Conservation (phyloP, 2,329 filamentous ascomycete genomes). For the Emmonsiellopsis sp. region DNA sequence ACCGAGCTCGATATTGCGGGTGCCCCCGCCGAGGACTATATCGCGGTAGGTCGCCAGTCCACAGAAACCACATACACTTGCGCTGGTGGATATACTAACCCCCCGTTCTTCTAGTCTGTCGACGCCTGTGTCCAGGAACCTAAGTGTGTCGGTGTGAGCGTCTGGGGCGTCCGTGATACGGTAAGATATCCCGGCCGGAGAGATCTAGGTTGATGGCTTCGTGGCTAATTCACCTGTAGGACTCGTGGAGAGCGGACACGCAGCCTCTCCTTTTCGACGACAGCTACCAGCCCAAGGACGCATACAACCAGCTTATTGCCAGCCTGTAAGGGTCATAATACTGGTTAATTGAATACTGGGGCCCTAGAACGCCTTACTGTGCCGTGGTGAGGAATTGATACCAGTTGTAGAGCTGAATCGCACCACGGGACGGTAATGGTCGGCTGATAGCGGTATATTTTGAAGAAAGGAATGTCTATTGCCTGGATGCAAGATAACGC, state of each 20-base stretch:
- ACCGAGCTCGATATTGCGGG: slow-evolving; percentile 60
- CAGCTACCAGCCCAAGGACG: slow-evolving; percentile 30
- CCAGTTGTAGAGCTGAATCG: too few relatives aligned
- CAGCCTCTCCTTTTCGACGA: slow-evolving; percentile 35
- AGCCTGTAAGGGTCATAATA: not conserved
- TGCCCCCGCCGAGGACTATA: slow-evolving; percentile 48
- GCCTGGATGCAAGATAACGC: too few relatives aligned
- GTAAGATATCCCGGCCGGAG: slow-evolving; percentile 6
- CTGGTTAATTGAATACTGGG: too few relatives aligned
- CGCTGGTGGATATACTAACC: not conserved
- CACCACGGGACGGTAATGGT: too few relatives aligned
- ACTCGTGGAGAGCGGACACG: slow-evolving; percentile 31
- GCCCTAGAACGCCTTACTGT: too few relatives aligned
- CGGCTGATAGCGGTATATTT: too few relatives aligned
- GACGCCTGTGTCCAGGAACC: slow-evolving; percentile 49
- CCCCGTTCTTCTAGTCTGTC: slow-evolving; percentile 20
- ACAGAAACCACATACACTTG: not conserved
- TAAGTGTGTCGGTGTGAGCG: slow-evolving; percentile 57
- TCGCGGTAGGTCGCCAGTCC: slow-evolving; percentile 25
- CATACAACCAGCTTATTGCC: not conserved
- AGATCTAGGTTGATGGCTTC: too few relatives aligned
- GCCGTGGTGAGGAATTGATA: too few relatives aligned
- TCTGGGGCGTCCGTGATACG: slow-evolving; percentile 44
- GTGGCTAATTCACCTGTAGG: slow-evolving; percentile 7
- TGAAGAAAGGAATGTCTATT: too few relatives aligned